Evolutionary conservation across 192 early-diverging fungal species (phyloP), one percentile per base, ranked within the genome.

Genomic region (Entomortierella parvispora): DNA sequence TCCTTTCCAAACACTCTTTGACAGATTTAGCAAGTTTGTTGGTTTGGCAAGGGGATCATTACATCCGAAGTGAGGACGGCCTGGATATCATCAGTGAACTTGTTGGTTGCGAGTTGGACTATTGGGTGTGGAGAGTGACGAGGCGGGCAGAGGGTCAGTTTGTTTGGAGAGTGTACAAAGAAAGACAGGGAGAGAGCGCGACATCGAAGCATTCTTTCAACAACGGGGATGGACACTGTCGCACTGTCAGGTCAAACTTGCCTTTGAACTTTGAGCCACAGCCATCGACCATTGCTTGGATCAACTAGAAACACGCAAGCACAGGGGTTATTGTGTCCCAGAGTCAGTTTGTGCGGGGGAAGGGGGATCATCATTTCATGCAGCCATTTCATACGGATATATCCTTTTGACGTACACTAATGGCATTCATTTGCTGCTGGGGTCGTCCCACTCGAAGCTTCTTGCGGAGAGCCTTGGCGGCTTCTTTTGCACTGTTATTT

Each of bases 191-290:
- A 32, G 55, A 17, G 55, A 57, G 40, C 55, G 22, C 7, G 22
- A 34, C 29, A n/a, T n/a, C n/a, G n/a, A n/a, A n/a, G n/a, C n/a
- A n/a, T n/a, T n/a, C n/a, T n/a, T n/a, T n/a, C n/a, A n/a, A n/a
- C n/a, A n/a, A n/a, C n/a, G n/a, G n/a, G n/a, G n/a, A n/a, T n/a
- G n/a, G n/a, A n/a, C n/a, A n/a, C n/a, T n/a, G n/a, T n/a, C n/a
- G n/a, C n/a, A n/a, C n/a, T n/a, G n/a, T n/a, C n/a, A 40, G 37
- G 47, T 49, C 18, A 17, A 12, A 4, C 5, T 44, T 68, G 63
- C 74, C 74, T 58, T 68, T 77, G 56, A 77, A 77, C 61, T 68
- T 77, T 57, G 74, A 77, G 42, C 74, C 74, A 32, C 74, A 77
- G 9, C 74, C 74, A 51, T 77, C 74, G 2, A 77, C 61, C 74